Percentiles rank a stretch among this genome's conserved stretches.
Conservation (phyloP, 768 basidiomycete genomes). For the Boletus rubropictus region DNA sequence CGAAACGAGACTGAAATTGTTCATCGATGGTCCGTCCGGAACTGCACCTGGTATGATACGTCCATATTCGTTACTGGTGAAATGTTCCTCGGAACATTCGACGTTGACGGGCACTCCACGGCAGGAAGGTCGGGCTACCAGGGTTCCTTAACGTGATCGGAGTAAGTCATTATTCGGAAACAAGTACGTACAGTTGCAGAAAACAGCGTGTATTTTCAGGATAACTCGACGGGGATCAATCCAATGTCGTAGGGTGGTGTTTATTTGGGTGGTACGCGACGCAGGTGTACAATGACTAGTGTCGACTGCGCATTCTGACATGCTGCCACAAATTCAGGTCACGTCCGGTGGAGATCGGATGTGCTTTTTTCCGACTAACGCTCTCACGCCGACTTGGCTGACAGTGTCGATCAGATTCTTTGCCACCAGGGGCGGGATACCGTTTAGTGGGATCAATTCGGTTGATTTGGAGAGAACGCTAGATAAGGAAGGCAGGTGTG, state of each 20-base stretch:
- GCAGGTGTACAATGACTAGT: too few relatives aligned
- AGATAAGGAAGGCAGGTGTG: conserved; percentile 8
- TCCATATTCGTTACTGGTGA: conserved; percentile 48
- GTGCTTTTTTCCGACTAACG: conserved; percentile 30
- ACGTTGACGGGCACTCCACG: too few relatives aligned
- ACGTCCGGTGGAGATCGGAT: conserved; percentile 44
- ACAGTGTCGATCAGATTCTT: conserved; percentile 37
- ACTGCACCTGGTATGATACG: conserved; percentile 38
- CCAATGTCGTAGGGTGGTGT: conserved; percentile 37
- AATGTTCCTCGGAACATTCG: too few relatives aligned
- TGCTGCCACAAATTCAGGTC: conserved; percentile 17
- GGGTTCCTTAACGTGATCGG: conserved; percentile 39
- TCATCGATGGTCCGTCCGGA: conserved; percentile 60
- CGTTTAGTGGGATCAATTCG: conserved; percentile 8
- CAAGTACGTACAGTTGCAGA: too few relatives aligned
- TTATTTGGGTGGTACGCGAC: conserved; percentile 49
- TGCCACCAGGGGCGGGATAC: conserved; percentile 30
- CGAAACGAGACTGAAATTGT: conserved; percentile 35
- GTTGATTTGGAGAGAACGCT: conserved; percentile 18
- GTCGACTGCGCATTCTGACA: too few relatives aligned
- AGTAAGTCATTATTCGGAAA: conserved; percentile 29
- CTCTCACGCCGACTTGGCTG: conserved; percentile 27
- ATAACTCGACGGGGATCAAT: conserved; percentile 15
- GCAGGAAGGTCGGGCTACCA: conserved; percentile 48
- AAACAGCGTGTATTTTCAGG: conserved; percentile 8